Base-by-base conservation (phyloP, 2,329 filamentous ascomycete genomes). In the Claviceps spartinae region DNA sequence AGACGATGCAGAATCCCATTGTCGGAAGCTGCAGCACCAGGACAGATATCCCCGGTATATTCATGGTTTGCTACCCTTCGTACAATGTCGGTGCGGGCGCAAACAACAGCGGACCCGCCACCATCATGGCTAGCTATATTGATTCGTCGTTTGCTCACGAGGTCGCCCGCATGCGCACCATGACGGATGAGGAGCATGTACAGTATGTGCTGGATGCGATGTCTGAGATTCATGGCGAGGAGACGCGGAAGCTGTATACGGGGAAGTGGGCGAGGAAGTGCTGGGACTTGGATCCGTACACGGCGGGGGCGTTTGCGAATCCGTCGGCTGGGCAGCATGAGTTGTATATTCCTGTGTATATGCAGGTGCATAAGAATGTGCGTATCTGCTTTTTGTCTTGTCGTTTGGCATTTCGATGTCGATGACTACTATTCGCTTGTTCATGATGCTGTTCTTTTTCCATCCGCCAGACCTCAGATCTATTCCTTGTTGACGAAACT, bases 331-430 rank as follows among this genome's bases (percentile, higher is more conserved):
- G 82, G 0, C 81, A 86, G 67, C 83, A 88, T 60, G 74, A 83
- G 57, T 61, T 86, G 24, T 88, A 83, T 58, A 69, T 88, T 8
- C 83, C 85, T 0, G 79, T 83, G n/a, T 88, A 85, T 60, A 86
- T 83, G 60, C 77, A 81, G 61, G 86, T 82, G 0, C 57, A 87
- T 63, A 75, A 74, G 56, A 78, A 82, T 47, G 70, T 73, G 50
- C 58, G 67, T 61, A n/a, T 22, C 38, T 41, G 9, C 30, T 4
- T 11, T 34, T 34, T 34, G 9, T 34, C 9, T 30, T 30, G 8
- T 11, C 30, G 30, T 34, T 30, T 30, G 30, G 3, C 4, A 34
- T 34, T 34, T 34, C 9, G 9, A 34, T 11, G 30, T 34, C 30
- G 9, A 34, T 34, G 30, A 34, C 30, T 34, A 4, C 30, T 34